phyloP scores from a whole-genome alignment of 352 stramenopile genomes.

The Globisporangium abappressorium region DNA sequence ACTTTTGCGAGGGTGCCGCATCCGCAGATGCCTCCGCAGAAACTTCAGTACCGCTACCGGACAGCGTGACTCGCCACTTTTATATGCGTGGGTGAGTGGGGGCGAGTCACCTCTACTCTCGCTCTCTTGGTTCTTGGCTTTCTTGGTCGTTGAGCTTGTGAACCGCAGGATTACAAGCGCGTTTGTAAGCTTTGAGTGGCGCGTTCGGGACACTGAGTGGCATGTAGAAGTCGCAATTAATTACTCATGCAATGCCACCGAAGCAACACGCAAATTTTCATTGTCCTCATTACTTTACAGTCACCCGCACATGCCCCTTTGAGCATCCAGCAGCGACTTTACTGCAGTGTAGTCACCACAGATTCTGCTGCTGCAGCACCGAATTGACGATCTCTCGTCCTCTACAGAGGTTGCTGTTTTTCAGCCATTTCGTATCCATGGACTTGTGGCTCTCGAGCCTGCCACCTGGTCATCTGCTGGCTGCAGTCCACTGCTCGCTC shows the following conservation, averaged over 20 bases:
- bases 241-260: not conserved
- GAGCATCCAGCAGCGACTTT: not conserved
- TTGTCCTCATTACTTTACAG: not conserved
- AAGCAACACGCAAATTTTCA: not conserved
- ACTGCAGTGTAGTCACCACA: not conserved
- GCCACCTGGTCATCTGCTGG: slow-evolving; percentile 2
- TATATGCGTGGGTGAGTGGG: slow-evolving; percentile 2
- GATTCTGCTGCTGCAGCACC: not conserved
- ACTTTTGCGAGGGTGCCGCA: not conserved
- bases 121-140: not conserved
- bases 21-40: slow-evolving; percentile 1
- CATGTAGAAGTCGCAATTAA: not conserved
- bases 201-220: not conserved
- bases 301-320: not conserved
- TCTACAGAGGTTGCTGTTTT: not conserved
- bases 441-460: not conserved
- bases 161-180: not conserved
- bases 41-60: not conserved
- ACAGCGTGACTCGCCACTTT: not conserved
- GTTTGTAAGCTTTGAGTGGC: not conserved
- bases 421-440: slow-evolving; percentile 4
- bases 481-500: not conserved
- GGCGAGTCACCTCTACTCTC: not conserved
- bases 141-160: not conserved
- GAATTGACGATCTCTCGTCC: not conserved